Conservation (phyloP, 352 stramenopile genomes). For the Aphanomyces invadans region DNA sequence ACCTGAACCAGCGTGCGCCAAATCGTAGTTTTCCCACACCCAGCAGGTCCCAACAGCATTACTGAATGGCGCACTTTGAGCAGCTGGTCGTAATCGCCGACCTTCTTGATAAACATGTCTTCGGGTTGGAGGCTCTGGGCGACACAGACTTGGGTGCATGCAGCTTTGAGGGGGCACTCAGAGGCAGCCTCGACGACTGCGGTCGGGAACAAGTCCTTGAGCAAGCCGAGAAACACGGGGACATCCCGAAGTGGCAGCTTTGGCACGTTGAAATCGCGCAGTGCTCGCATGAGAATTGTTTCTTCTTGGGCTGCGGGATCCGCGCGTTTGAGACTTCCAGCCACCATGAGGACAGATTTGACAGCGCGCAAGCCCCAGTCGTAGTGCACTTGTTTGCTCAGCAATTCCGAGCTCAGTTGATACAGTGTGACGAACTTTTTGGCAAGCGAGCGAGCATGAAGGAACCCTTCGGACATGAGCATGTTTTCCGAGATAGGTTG, state of each 20-base stretch:
- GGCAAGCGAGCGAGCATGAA: slow-evolving; percentile 70
- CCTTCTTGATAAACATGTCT: slow-evolving; percentile 94
- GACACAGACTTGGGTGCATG: slow-evolving; percentile 43
- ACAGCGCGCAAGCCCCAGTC: slow-evolving; percentile 94
- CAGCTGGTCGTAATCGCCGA: slow-evolving; percentile 92
- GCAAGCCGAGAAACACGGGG: slow-evolving; percentile 90
- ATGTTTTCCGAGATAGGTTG: slow-evolving; percentile 93
- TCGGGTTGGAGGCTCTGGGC: slow-evolving; percentile 86
- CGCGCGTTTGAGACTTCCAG: slow-evolving; percentile 87
- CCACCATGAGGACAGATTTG: slow-evolving; percentile 94
- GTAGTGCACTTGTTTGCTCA: slow-evolving; percentile 87
- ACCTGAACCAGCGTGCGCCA: slow-evolving; percentile 90
- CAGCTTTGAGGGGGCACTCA: slow-evolving; percentile 33
- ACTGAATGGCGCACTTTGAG: slow-evolving; percentile 93
- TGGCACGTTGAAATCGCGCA: slow-evolving; percentile 95
- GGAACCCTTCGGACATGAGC: slow-evolving; percentile 91
- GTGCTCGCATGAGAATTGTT: slow-evolving; percentile 91
- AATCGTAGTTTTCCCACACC: slow-evolving; percentile 93
- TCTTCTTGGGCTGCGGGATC: slow-evolving; percentile 82
- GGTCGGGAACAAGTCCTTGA: slow-evolving; percentile 90
- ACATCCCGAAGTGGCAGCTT: slow-evolving; percentile 90
- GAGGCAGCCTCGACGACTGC: slow-evolving; percentile 30
- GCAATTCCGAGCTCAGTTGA: slow-evolving; percentile 72
- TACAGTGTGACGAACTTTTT: slow-evolving; percentile 90
- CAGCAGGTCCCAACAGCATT: slow-evolving; percentile 93